Base-by-base conservation (phyloP, 257 asterid genomes). In the Nicotiana paniculata region DNA sequence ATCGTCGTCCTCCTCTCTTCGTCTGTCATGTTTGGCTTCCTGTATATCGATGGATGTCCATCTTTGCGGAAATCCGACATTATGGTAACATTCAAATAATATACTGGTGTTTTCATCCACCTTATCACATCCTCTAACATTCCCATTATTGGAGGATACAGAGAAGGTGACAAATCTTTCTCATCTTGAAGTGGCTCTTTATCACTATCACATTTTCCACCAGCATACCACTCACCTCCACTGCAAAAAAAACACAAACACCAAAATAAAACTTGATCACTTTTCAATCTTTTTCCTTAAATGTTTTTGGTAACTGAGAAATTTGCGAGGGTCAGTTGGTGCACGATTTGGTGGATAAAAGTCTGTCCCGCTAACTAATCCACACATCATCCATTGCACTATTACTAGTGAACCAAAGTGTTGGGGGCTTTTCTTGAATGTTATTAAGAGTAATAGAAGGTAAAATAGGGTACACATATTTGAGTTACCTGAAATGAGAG, bases 151-250 rank as follows among this genome's bases (percentile, higher is more conserved):
- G 91, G 57, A 32, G 99, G 97, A 87, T 96, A 96, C 61, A 74
- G 15, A 1, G 79, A 74, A 85, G 92, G 89, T 8, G 92, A 90
- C 81, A 96, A 82, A 39, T 91, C 81, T 33, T 86, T 84, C 17
- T 89, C 88, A 17, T 91, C 89, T 79, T 83, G 81, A 78, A 93
- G 91, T 33, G 99, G 98, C 69, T 92, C 94, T 0, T 91, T 92
- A 82, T 96, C 98, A 21, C 86, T 88, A 84, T 89, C 88, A 84
- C 98, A 96, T 83, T 95, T 93, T 53, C 99, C 99, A 83, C 99
- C 97, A 6, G 91, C 89, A 84, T 95, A 93, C 99, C 99, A 95
- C 3, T 93, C 97, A 17, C 99, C 98, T 28, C 98, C 97, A 88
- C 99, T 95, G 91, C 88, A 84, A 72, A 17, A 74, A 83, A 62